Evolutionary conservation across 768 basidiomycete species (phyloP), one percentile per base, ranked within the genome.

Genomic region (Gyrodon lividus): DNA sequence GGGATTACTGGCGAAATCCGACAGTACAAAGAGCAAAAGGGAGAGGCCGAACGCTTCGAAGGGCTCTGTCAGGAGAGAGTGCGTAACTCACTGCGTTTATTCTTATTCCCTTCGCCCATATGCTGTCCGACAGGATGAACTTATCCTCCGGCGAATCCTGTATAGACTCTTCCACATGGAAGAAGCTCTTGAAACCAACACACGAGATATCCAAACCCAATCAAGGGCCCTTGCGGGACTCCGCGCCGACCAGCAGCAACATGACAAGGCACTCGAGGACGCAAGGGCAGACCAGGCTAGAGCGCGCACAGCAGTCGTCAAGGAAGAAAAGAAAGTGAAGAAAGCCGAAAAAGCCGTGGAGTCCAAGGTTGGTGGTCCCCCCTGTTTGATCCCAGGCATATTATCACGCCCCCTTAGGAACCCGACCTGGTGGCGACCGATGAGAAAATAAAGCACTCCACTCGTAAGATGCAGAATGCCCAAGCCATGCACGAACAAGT

Each of bases 1-100:
- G 92, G 93, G 9, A 94, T 98, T 55, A 81, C 92, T 0, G 90
- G 90, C 7, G 97, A 99, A 69, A 94, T 97, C 58, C 94, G 91
- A 68, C 93, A 96, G 63, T 98, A 95, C 72, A 93, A 92, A 73
- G 94, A 98, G 65, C 97, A 98, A 72, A 93, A 95, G 69, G 82
- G 81, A 5, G 96, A 98, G 65, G 92, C 94, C 4, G 89, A 92
- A 58, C 77, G 87, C 38, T 98, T 95, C 60, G 88, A 94, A 66
- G 75, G 74, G 7, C 72, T 98, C 13, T 81, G 82, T 60, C 74
- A 87, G 48, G 85, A 94, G 59, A 75, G 79, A 66, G 92, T 92
- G 37, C 28, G 84, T 73, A 5, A 2, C 12, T 28, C 48, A 23
- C 6, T 10, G 7, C 30, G 17, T 48, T n/a, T 40, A 24, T 17